Evolutionary conservation across 768 basidiomycete genomes (phyloP), one percentile per base, ranked within the genome.

Genomic region (Vararia minispora): DNA sequence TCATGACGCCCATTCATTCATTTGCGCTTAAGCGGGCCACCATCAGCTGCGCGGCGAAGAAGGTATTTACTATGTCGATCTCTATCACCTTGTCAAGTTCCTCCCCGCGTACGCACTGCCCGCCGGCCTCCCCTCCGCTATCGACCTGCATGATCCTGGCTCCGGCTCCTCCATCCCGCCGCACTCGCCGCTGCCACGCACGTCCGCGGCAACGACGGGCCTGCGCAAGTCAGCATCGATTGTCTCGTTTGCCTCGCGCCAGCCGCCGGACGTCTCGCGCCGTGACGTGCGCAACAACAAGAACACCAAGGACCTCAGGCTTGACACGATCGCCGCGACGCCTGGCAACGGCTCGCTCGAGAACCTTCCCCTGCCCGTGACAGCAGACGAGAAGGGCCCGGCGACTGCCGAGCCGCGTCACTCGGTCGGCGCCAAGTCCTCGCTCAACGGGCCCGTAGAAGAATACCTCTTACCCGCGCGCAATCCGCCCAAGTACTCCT

Each of bases 21-120:
- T n/a, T n/a, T n/a, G n/a, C n/a, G n/a, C n/a, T n/a, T n/a, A n/a
- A n/a, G n/a, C n/a, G n/a, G n/a, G n/a, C n/a, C n/a, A n/a, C n/a
- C n/a, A n/a, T n/a, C n/a, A n/a, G n/a, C 58, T 80, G 13, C 65
- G 79, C 28, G 77, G 76, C 5, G 66, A 68, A 51, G 66, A 66
- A 39, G 54, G 51, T 33, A 58, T 54, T 43, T 52, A 47, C 45
- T 62, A 52, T 39, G 56, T 49, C 40, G 77, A 82, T 52, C 58
- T 82, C 12, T 81, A 78, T 57, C 69, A 78, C 44, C 69, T 77
- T 30, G 73, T 79, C 52, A 83, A 79, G 52, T 80, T 74, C 53
- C 66, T 85, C n/a, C 79, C 81, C 3, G 61, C 72, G 9, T 79
- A 78, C 46, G 66, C 69, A 1, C 55, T 78, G 4, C 74, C 76